A percentile compares a stretch with the other conserved stretches of the same genome.
Evolutionary conservation across 2,329 filamentous ascomycete species (phyloP).

Genomic region (Paecilomyces sp.): DNA sequence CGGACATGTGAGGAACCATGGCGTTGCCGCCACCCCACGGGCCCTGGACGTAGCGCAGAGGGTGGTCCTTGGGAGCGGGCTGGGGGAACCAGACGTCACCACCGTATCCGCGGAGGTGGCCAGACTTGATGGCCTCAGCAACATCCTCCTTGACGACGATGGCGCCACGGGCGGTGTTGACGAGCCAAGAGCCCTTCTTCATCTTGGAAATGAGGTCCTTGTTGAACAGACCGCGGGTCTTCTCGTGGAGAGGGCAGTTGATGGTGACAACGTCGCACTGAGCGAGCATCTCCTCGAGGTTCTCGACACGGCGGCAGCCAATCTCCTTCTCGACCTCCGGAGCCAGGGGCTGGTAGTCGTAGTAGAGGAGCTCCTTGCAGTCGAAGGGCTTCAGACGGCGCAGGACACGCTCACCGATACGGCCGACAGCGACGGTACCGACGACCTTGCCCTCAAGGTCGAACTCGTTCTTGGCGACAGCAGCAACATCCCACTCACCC

Average conservation of each 20-base stretch:
- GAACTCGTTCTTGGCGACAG: slow-evolving; percentile 95
- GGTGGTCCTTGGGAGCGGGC: slow-evolving; percentile 88
- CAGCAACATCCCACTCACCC: slow-evolving; percentile 94
- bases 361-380: slow-evolving; percentile 99
- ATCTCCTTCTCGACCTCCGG: slow-evolving; percentile 90
- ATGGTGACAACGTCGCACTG: slow-evolving; percentile 98
- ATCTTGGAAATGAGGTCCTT: slow-evolving; percentile 98
- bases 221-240: slow-evolving; percentile 94
- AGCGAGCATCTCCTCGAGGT: slow-evolving; percentile 83
- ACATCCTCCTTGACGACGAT: slow-evolving; percentile 99
- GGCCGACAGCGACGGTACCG: slow-evolving; percentile 92
- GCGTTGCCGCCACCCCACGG: slow-evolving; percentile 95
- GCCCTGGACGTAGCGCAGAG: slow-evolving; percentile 86
- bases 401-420: slow-evolving; percentile 96
- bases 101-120: slow-evolving; percentile 56
- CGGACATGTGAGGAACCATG: slow-evolving; percentile 98
- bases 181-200: slow-evolving; percentile 94
- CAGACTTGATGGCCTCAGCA: slow-evolving; percentile 81
- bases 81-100: slow-evolving; percentile 81
- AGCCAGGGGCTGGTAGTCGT: slow-evolving; percentile 92
- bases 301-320: slow-evolving; percentile 81
- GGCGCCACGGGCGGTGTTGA: slow-evolving; percentile 97
- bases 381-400: slow-evolving; percentile 94
- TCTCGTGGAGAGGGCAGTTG: slow-evolving; percentile 99
- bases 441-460: slow-evolving; percentile 97